Percentiles rank a stretch among this genome's conserved stretches.
phyloP scores from a whole-genome alignment of 2,329 filamentous ascomycete species.

The Alternaria hordeiaustralica region DNA sequence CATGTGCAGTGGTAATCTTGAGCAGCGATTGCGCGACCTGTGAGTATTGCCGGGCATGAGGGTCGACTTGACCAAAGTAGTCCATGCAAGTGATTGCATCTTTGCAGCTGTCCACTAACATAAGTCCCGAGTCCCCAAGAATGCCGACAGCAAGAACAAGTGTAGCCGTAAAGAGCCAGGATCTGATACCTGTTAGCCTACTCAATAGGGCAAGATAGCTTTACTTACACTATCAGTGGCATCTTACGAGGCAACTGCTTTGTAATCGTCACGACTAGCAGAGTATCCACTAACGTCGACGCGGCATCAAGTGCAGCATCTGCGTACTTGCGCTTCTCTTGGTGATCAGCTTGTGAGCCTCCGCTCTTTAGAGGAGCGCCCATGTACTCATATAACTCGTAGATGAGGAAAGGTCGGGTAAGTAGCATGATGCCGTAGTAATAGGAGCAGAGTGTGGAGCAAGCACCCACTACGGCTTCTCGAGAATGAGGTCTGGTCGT shows the following conservation, averaged over 20 bases:
- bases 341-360: constrained; percentile 31
- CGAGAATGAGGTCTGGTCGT: constrained; percentile 34
- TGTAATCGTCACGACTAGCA: constrained; percentile 26
- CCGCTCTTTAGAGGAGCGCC: constrained; percentile 40
- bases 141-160: constrained; percentile 37
- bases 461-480: constrained; percentile 51
- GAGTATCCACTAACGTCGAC: constrained; percentile 34
- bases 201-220: neutral
- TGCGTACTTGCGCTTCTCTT: constrained; percentile 37
- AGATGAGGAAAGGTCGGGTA: constrained; percentile 61
- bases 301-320: constrained; percentile 42
- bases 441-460: constrained; percentile 59
- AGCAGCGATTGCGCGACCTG: constrained; percentile 35
- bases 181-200: constrained; percentile 17
- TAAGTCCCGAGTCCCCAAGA: constrained; percentile 31
- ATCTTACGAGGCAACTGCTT: constrained; percentile 35
- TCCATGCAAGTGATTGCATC: constrained; percentile 34
- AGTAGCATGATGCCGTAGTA: constrained; percentile 63
- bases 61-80: constrained; percentile 36
- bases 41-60: constrained; percentile 41
- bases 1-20: constrained; percentile 32
- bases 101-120: constrained; percentile 29
- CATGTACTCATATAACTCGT: constrained; percentile 53
- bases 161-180: constrained; percentile 42
- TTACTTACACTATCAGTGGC: constrained; percentile 40